phyloP scores from a whole-genome alignment of 192 early-diverging fungal species.

The Polychytrium aggregatum region DNA sequence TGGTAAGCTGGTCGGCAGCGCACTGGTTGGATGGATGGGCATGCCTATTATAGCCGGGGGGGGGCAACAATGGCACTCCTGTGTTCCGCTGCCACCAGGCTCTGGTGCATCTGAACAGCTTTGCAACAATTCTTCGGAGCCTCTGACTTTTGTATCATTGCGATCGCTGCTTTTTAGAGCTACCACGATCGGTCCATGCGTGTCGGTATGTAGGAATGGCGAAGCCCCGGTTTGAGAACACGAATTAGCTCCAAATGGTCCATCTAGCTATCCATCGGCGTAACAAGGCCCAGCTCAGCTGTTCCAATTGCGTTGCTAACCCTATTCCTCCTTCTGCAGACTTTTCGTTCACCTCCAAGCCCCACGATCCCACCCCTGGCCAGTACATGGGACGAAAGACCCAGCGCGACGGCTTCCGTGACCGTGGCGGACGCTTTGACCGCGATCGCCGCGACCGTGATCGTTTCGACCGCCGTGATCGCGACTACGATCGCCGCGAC shows the following conservation, averaged over 20 bases:
- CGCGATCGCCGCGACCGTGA: slow-evolving; percentile 20
- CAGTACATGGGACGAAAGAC: slow-evolving; percentile 54
- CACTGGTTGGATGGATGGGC: not conserved
- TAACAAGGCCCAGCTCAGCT: too few species aligned
- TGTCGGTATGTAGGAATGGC: slow-evolving; percentile 28
- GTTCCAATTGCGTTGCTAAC: too few species aligned
- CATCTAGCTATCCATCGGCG: too few species aligned
- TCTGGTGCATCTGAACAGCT: too few species aligned
- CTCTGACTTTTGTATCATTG: too few species aligned
- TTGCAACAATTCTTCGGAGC: too few species aligned
- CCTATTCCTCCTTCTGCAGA: not conserved
- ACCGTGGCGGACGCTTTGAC: slow-evolving; percentile 11
- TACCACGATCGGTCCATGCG: slow-evolving; percentile 47
- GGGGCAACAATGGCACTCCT: too few species aligned
- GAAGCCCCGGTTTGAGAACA: not conserved
- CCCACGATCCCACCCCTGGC: slow-evolving; percentile 62
- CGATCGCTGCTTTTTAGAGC: slow-evolving; percentile 4
- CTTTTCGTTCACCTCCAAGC: slow-evolving; percentile 45
- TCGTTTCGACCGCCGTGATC: slow-evolving; percentile 12
- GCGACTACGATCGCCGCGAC: slow-evolving; percentile 18
- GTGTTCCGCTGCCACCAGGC: too few species aligned
- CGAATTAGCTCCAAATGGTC: not conserved
- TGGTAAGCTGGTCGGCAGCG: slow-evolving; percentile 21
- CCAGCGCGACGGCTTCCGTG: slow-evolving; percentile 12
- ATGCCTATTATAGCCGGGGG: too few species aligned